Evolutionary conservation across 1,139 yeast genomes (phyloP).

Genomic region (Yamadazyma dendronema): DNA sequence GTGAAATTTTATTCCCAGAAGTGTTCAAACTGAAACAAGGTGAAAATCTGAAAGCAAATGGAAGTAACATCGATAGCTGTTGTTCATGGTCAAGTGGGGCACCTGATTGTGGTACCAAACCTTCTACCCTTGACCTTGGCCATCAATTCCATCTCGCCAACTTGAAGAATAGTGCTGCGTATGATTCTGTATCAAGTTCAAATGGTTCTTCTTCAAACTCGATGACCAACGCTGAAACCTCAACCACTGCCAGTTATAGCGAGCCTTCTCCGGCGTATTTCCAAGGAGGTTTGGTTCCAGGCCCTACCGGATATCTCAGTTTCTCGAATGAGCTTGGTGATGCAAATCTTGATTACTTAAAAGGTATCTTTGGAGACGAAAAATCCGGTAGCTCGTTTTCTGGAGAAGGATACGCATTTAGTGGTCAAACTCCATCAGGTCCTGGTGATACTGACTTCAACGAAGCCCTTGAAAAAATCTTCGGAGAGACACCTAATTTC

Average conservation of each 20-base stretch:
- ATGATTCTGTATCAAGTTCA: too few relatives aligned
- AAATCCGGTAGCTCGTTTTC: not conserved
- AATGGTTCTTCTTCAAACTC: too few relatives aligned
- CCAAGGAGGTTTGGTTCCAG: constrained; percentile 7
- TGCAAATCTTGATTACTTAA: not conserved
- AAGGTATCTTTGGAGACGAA: not conserved
- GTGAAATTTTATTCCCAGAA: constrained; percentile 26
- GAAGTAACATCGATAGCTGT: not conserved
- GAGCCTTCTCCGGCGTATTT: too few relatives aligned
- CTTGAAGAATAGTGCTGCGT: too few relatives aligned
- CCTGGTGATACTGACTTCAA: constrained; percentile 9
- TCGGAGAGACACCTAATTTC: constrained; percentile 32
- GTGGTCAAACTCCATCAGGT: not conserved
- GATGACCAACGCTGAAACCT: too few relatives aligned
- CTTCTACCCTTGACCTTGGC: too few relatives aligned
- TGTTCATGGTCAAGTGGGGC: not conserved
- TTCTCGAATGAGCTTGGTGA: not conserved
- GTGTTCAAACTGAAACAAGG: constrained; percentile 14
- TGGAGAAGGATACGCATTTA: not conserved
- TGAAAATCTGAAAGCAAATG: not conserved
- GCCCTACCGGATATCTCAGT: constrained; percentile 15
- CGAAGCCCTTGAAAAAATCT: constrained; percentile 12
- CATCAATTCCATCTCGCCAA: too few relatives aligned
- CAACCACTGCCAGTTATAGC: not conserved
- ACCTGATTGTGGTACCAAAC: not conserved